A percentile compares a stretch with the other conserved stretches of the same genome.
phyloP scores from a whole-genome alignment of 108 stramenopile species.

The Nitzschia sp. region DNA sequence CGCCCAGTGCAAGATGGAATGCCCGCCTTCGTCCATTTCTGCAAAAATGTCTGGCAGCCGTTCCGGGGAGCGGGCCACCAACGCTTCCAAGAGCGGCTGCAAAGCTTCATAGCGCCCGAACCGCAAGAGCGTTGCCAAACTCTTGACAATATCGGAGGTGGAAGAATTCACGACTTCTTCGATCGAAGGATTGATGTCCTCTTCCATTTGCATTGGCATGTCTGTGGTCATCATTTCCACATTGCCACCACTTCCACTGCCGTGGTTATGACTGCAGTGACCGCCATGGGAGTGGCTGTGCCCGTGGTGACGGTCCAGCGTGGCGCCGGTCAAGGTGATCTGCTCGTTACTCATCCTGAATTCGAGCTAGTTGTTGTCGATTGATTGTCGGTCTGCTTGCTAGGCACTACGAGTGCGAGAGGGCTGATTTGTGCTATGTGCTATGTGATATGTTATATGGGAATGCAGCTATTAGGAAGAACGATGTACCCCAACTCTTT shows the following conservation, averaged over 20 bases:
- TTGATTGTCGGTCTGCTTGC: too few relatives aligned
- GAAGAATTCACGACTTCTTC: slow-evolving; percentile 2
- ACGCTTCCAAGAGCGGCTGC: slow-evolving; percentile 43
- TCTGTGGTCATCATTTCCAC: neutral
- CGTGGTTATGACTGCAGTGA: neutral
- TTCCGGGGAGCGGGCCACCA: slow-evolving; percentile 24
- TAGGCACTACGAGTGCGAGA: too few relatives aligned
- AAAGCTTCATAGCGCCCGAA: slow-evolving; percentile 47
- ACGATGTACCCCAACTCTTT: too few relatives aligned
- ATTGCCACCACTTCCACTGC: neutral
- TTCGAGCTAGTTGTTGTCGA: too few relatives aligned
- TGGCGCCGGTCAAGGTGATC: slow-evolving; percentile 73
- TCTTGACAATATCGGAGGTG: slow-evolving; percentile 12
- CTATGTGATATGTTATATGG: too few relatives aligned
- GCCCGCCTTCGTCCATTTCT: slow-evolving; percentile 66
- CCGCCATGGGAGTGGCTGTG: slow-evolving; percentile 23
- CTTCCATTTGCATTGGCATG: neutral
- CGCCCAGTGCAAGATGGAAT: slow-evolving; percentile 93
- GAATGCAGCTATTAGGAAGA: too few relatives aligned
- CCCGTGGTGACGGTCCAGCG: slow-evolving; percentile 34
- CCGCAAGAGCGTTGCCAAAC: slow-evolving; percentile 11
- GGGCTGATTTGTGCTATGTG: too few relatives aligned
- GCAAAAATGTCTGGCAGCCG: slow-evolving; percentile 30
- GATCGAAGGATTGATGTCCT: neutral
- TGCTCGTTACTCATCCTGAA: slow-evolving; percentile 37